Percentiles rank a stretch among this genome's conserved stretches.
Conservation (phyloP, 208 protist species). For the Acanthamoeba healyi region DNA sequence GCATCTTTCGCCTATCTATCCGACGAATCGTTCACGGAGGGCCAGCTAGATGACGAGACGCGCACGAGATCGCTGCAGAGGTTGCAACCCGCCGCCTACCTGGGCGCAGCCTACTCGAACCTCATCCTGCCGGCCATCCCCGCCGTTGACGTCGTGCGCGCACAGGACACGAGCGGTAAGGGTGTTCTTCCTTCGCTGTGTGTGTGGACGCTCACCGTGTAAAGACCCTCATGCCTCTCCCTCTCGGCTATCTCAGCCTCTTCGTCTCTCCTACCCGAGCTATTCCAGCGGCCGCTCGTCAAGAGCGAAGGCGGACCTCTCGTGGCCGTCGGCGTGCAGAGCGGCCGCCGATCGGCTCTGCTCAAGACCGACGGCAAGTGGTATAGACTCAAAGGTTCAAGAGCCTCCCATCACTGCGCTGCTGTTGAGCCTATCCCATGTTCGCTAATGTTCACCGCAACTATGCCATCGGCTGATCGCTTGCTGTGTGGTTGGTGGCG, state of each 20-base stretch:
- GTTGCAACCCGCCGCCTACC: not conserved
- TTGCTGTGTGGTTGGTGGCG: not conserved
- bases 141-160: slow-evolving; percentile 14
- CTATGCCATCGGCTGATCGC: not conserved
- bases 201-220: not conserved
- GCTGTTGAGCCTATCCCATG: no score
- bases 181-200: not conserved
- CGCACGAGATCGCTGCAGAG: not conserved
- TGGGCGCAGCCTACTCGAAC: not conserved
- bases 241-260: not conserved
- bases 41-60: not conserved
- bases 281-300: slow-evolving; percentile 45
- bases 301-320: slow-evolving; percentile 38
- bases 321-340: slow-evolving; percentile 58
- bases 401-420: not conserved
- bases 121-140: slow-evolving; percentile 61
- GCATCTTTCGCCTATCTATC: not conserved
- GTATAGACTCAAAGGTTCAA: slow-evolving; percentile 66
- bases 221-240: not conserved
- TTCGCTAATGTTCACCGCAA: no score
- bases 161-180: not conserved
- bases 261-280: not conserved
- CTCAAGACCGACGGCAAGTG: slow-evolving; percentile 66
- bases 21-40: not conserved
- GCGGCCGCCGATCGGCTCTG: slow-evolving; percentile 70